These are phyloP conservation scores for Leishmania lainsoni DNA, from an alignment of 208 protist genomes.

Conservation along the genomic window DNA sequence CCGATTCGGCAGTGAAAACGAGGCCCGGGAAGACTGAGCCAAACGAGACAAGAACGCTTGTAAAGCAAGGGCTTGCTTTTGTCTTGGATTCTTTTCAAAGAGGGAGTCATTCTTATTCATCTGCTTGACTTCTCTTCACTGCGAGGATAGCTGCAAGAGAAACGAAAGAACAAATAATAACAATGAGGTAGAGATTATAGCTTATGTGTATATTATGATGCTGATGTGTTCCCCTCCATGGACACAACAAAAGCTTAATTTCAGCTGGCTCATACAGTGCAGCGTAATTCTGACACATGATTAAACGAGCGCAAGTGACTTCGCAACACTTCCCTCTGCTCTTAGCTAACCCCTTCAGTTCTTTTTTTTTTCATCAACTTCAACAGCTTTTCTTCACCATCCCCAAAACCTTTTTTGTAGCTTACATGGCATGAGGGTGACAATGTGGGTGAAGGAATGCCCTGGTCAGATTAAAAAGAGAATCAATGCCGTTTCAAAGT, in stretches of 20 bases:
- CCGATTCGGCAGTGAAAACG: not conserved
- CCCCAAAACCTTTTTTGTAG: not conserved
- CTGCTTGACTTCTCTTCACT: slow-evolving; percentile 2
- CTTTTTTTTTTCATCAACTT: not conserved
- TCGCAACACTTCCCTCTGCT: not conserved
- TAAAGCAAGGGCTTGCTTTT: slow-evolving; percentile 36
- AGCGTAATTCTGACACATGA: not conserved
- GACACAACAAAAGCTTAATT: not conserved
- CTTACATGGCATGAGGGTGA: not conserved
- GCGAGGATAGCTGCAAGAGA: not conserved
- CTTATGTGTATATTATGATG: not conserved
- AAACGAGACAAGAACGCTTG: slow-evolving; percentile 11
- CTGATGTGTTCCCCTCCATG: not conserved
- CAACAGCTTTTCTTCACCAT: not conserved
- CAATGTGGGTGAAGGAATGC: slow-evolving; percentile 20
- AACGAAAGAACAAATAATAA: slow-evolving; percentile 5
- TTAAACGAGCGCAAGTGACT: not conserved
- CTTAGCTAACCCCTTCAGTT: not conserved
- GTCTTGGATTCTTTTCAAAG: slow-evolving; percentile 15
- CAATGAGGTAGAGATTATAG: not conserved
- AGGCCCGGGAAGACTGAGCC: slow-evolving; percentile 14
- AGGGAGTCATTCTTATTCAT: not conserved
- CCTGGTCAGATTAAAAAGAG: slow-evolving; percentile 15
- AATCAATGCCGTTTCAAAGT: not conserved
- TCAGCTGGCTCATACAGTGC: not conserved